Percentiles rank a stretch among this genome's conserved stretches.
These are phyloP conservation scores for Globisporangium spinosum DNA, from an alignment of 352 stramenopile genomes.

Conservation along the genomic window DNA sequence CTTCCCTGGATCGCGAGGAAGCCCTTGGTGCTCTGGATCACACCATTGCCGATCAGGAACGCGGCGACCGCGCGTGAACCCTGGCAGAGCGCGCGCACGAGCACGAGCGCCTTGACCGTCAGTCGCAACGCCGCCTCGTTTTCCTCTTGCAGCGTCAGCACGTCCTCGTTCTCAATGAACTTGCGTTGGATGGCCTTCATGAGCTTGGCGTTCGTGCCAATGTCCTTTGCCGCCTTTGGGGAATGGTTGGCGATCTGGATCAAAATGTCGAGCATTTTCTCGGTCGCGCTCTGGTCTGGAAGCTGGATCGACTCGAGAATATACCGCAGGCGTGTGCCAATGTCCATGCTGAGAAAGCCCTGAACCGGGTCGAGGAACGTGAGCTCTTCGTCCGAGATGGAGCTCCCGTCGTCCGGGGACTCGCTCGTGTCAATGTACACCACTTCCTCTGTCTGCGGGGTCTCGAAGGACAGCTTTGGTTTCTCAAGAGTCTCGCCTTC, in stretches of 20 bases:
- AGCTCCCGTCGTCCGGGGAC: conserved; percentile 30
- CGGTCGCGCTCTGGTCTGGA: conserved; percentile 30
- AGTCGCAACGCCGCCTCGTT: conserved; percentile 33
- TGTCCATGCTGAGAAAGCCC: conserved; percentile 54
- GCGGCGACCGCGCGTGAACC: conserved; percentile 38
- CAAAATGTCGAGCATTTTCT: conserved; percentile 63
- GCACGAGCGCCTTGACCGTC: conserved; percentile 36
- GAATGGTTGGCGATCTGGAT: conserved; percentile 47
- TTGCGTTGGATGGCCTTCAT: conserved; percentile 41
- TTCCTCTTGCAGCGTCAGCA: conserved; percentile 27
- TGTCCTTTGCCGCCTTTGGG: conserved; percentile 35
- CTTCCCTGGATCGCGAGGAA: conserved; percentile 43
- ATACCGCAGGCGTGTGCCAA: conserved; percentile 45
- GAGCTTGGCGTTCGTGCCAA: conserved; percentile 42
- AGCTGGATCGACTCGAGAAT: conserved; percentile 49
- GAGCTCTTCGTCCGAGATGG: conserved; percentile 49
- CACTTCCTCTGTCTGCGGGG: conserved; percentile 28
- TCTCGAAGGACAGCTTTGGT: neutral
- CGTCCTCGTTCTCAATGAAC: conserved; percentile 50
- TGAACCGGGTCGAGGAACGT: conserved; percentile 52
- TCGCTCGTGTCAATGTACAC: conserved; percentile 50
- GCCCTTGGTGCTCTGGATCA: conserved; percentile 59
- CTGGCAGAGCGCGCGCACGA: conserved; percentile 49
- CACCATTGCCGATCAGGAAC: conserved; percentile 32
- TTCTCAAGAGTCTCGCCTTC: neutral